Evolutionary conservation across 192 early-diverging fungal genomes (phyloP), one percentile per base, ranked within the genome.

Genomic region (Coemansia sp.): DNA sequence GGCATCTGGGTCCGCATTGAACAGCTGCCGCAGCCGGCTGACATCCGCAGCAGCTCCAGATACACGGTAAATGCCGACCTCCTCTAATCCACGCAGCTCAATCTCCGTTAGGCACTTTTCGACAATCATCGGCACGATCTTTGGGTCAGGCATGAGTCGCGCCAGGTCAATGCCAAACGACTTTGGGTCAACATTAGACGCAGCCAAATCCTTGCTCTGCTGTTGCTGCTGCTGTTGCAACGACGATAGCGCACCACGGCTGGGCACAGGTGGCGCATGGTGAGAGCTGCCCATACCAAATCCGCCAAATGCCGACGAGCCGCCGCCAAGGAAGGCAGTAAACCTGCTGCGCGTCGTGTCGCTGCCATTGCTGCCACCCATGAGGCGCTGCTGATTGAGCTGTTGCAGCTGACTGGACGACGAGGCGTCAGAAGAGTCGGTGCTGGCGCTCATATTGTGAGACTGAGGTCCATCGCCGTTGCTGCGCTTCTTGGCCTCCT

Each of bases 41-140:
- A 93, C 87, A 47, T 89, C 80, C 6, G 87, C 86, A 9, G 85
- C 87, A 15, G 89, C 79, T 7, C 90, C 92, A 13, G 92, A 87
- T 18, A 93, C 87, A 20, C 92, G 87, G 58, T 93, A 92, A 12
- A 93, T 91, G 15, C 90, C 92, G 44, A 92, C 87, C 69, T 93
- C 92, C 43, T 88, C 89, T 16, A 92, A 72, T 33, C 91, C 91
- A 44, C 91, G 86, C 43, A 80, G 75, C 78, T 93, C 91, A 39
- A 93, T 91, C 64, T 93, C 91, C 0, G 76, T 62, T 64, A 91
- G 85, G 66, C 91, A 93, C 80, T 86, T 89, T 71, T 90, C 90
- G 40, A 89, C 85, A 2, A 91, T 78, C n/a, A 82, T 20, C 5
- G 90, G 91, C 18, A 83, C 69, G 24, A 87, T 78, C 9, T 87